Percentiles rank a stretch among this genome's conserved stretches.
Conservation (phyloP, 2,329 filamentous ascomycete species). For the Pseudopyricularia javanii region DNA sequence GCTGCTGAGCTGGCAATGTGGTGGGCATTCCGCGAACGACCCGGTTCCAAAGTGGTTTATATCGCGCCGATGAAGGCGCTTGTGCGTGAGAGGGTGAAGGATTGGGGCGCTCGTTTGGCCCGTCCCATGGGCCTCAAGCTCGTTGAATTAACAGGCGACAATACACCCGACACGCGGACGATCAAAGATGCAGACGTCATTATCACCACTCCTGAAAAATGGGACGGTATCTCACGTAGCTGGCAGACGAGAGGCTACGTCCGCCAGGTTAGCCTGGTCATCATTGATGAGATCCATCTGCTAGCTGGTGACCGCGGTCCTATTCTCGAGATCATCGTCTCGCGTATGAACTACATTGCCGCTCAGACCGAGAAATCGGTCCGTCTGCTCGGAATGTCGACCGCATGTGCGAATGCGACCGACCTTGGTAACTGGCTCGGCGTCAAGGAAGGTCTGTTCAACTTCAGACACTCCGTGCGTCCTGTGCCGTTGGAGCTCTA, state of each 20-base stretch:
- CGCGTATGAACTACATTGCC: slow-evolving; percentile 95
- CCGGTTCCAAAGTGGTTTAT: slow-evolving; percentile 94
- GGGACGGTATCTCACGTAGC: slow-evolving; percentile 97
- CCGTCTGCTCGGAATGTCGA: slow-evolving; percentile 94
- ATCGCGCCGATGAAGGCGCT: slow-evolving; percentile 99
- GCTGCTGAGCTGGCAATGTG: slow-evolving; percentile 96
- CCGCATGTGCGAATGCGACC: slow-evolving; percentile 88
- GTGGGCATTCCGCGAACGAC: slow-evolving; percentile 94
- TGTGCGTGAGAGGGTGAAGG: slow-evolving; percentile 88
- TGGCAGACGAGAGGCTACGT: slow-evolving; percentile 98
- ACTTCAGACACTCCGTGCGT: slow-evolving; percentile 92
- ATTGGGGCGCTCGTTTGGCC: slow-evolving; percentile 79
- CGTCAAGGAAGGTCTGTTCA: slow-evolving; percentile 91
- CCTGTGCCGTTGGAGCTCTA: slow-evolving; percentile 93
- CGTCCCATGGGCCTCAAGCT: slow-evolving; percentile 75
- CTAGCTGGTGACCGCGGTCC: slow-evolving; percentile 94
- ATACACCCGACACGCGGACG: slow-evolving; percentile 90
- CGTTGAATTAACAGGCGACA: slow-evolving; percentile 88
- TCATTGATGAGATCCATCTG: slow-evolving; percentile 96
- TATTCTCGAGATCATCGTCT: slow-evolving; percentile 94
- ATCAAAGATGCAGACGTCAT: slow-evolving; percentile 96
- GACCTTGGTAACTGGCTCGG: slow-evolving; percentile 95
- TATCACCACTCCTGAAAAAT: slow-evolving; percentile 98
- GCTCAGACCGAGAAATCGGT: slow-evolving; percentile 84
- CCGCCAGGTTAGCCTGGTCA: slow-evolving; percentile 84